These are phyloP conservation scores for Mimosa pudica DNA, from an alignment of 306 rosid species.

Conservation along the genomic window DNA sequence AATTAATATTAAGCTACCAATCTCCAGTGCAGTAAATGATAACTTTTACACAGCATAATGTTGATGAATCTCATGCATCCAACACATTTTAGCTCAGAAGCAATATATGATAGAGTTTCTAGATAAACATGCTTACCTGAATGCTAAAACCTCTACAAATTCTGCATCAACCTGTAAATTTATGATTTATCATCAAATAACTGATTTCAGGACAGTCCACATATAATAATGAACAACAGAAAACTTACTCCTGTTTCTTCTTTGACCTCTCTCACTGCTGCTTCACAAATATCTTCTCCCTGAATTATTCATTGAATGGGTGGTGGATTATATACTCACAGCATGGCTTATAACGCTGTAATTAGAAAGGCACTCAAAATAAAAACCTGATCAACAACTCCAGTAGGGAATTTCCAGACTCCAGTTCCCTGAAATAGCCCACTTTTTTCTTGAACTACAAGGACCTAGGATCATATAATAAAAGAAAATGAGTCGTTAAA, in stretches of 20 bases:
- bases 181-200: slow-evolving; percentile 29
- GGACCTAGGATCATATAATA: slow-evolving; percentile 47
- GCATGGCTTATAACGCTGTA: slow-evolving; percentile 10
- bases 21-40: neutral
- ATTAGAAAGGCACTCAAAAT: slow-evolving; percentile 7
- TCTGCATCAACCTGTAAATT: slow-evolving; percentile 77
- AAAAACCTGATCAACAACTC: slow-evolving; percentile 77
- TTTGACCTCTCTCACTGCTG: slow-evolving; percentile 83
- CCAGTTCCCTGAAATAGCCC: slow-evolving; percentile 66
- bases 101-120: slow-evolving; percentile 11
- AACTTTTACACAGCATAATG: neutral
- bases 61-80: neutral
- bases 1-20: neutral
- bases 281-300: slow-evolving; percentile 87
- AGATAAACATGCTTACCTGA: slow-evolving; percentile 58
- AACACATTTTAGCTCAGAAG: neutral
- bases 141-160: slow-evolving; percentile 78
- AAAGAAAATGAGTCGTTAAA: slow-evolving; percentile 17
- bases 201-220: slow-evolving; percentile 11
- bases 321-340: slow-evolving; percentile 29
- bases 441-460: slow-evolving; percentile 83
- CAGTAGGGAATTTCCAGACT: slow-evolving; percentile 86
- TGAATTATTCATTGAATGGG: slow-evolving; percentile 36
- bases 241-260: slow-evolving; percentile 92
- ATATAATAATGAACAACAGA: slow-evolving; percentile 20